Conservation (phyloP, 1,284 basidiomycete genomes). For the Thelephora terrestris region DNA sequence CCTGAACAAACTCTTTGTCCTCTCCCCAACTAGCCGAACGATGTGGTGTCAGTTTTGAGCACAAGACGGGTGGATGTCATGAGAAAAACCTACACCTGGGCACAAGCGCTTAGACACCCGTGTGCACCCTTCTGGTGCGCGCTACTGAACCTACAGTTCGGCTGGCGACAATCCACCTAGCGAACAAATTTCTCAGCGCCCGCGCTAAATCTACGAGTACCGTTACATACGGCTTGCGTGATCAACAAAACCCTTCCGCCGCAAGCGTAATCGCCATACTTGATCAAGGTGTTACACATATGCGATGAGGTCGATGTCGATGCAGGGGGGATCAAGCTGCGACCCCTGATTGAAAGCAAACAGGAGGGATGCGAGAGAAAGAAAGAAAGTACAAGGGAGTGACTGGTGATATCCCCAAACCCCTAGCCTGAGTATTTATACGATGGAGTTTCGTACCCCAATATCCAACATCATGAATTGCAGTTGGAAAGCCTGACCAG, state of each 20-base stretch:
- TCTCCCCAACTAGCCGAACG: not conserved
- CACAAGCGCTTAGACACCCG: conserved; percentile 7
- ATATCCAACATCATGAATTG: too few relatives aligned
- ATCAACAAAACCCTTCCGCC: conserved; percentile 6
- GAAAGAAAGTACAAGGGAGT: too few relatives aligned
- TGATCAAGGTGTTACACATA: conserved; percentile 15
- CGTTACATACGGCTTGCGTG: conserved; percentile 8
- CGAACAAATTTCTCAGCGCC: not conserved
- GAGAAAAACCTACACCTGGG: not conserved
- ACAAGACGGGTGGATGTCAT: not conserved
- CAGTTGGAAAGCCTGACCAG: too few relatives aligned
- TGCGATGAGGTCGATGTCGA: too few relatives aligned
- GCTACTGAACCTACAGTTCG: conserved; percentile 12
- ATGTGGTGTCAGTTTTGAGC: not conserved
- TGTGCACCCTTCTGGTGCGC: conserved; percentile 9
- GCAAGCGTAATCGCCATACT: conserved; percentile 12
- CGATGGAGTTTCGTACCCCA: too few relatives aligned
- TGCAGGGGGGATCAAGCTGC: too few relatives aligned
- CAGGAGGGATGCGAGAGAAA: too few relatives aligned
- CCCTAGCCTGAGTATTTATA: too few relatives aligned
- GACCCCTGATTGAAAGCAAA: too few relatives aligned
- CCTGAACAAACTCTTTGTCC: not conserved
- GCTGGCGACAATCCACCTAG: conserved; percentile 12
- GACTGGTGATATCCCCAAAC: too few relatives aligned
- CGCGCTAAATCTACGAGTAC: not conserved